Evolutionary conservation across 2,329 filamentous ascomycete genomes (phyloP).

Genomic region (Onygenales sp.): DNA sequence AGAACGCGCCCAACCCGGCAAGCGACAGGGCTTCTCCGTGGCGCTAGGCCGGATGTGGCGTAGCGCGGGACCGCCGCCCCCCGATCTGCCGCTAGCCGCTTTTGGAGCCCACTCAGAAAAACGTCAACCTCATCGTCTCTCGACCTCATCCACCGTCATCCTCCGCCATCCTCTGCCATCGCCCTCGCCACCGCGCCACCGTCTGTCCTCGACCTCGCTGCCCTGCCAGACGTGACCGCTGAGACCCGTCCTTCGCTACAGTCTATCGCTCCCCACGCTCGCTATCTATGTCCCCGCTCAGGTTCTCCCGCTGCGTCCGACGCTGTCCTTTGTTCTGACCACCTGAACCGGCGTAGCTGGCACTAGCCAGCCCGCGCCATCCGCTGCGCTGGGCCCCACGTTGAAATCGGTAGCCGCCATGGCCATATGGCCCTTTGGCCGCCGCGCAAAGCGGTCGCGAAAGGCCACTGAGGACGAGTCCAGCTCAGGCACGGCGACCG

Average conservation of each 20-base stretch:
- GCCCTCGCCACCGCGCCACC: neutral
- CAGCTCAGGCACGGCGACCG: constrained; percentile 15
- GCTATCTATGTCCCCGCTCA: neutral
- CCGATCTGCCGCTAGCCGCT: too few species aligned
- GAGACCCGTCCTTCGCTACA: neutral
- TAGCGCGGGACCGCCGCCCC: too few species aligned
- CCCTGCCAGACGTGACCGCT: too few species aligned
- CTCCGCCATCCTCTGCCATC: neutral
- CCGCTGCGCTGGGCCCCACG: constrained; percentile 12
- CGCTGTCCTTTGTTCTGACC: neutral
- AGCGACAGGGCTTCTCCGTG: too few species aligned
- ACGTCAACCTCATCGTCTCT: too few species aligned
- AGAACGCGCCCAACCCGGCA: too few species aligned
- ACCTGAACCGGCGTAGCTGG: constrained; percentile 4
- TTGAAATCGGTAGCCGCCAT: constrained; percentile 39
- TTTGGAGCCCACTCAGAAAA: too few species aligned
- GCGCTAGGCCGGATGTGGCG: too few species aligned
- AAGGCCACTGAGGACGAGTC: constrained; percentile 45
- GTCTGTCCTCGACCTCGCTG: neutral
- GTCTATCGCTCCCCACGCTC: neutral
- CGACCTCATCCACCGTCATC: too few species aligned
- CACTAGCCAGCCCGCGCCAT: constrained; percentile 19
- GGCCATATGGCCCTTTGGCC: constrained; percentile 77
- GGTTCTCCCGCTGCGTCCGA: neutral
- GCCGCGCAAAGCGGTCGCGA: constrained; percentile 59